A percentile compares a stretch with the other conserved stretches of the same genome.
phyloP scores from a whole-genome alignment of 768 basidiomycete genomes.

The Boletus rubroflammeus region DNA sequence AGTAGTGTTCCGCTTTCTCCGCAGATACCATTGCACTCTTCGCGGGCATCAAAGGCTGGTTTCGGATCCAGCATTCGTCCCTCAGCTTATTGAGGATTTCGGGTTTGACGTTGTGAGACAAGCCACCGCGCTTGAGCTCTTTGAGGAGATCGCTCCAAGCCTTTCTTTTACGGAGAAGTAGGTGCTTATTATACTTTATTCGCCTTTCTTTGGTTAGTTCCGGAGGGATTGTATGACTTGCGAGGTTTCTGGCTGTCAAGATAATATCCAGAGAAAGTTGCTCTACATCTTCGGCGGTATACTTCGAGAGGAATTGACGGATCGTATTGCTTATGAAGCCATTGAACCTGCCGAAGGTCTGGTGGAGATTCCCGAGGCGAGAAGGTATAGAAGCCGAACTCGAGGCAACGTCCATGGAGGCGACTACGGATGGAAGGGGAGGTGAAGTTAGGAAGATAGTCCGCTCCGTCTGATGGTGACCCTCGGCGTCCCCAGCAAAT shows the following conservation, averaged over 20 bases:
- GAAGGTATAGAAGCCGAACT: conserved; percentile 15
- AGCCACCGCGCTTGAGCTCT: conserved; percentile 76
- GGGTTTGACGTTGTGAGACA: conserved; percentile 68
- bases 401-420: background rate
- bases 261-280: conserved; percentile 63
- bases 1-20: conserved; percentile 58
- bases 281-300: conserved; percentile 45
- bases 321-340: conserved; percentile 42
- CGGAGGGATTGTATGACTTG: conserved; percentile 40
- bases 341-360: conserved; percentile 51
- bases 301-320: conserved; percentile 38
- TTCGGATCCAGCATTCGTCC: conserved; percentile 59
- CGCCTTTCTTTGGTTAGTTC: conserved; percentile 46
- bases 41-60: conserved; percentile 47
- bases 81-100: conserved; percentile 57
- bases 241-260: conserved; percentile 53
- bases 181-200: conserved; percentile 63
- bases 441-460: background rate
- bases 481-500: conserved; percentile 37
- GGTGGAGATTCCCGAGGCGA: conserved; percentile 47
- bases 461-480: conserved; percentile 9
- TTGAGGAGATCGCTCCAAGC: conserved; percentile 90
- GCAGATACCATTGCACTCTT: conserved; percentile 21
- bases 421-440: background rate
- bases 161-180: conserved; percentile 80